These are phyloP conservation scores for Saccharomyces hybrid DNA, from an alignment of 1,139 yeast species.

Conservation along the genomic window DNA sequence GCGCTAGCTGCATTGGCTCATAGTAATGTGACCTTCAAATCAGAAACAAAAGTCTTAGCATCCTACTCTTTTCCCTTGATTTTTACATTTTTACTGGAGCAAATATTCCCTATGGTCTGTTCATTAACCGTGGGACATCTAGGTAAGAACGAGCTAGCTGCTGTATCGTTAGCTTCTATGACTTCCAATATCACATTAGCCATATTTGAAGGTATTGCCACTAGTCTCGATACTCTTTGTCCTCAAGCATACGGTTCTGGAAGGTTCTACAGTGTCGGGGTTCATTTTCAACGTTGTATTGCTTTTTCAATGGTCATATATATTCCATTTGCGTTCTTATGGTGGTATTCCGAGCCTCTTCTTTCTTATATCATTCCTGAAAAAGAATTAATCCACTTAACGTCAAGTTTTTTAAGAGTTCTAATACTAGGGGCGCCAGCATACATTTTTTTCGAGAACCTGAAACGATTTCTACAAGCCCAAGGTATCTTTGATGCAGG, in stretches of 20 bases:
- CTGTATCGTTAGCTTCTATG: slow-evolving; percentile 83
- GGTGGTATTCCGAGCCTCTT: slow-evolving; percentile 59
- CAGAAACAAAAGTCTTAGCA: slow-evolving; percentile 44
- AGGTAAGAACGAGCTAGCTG: slow-evolving; percentile 66
- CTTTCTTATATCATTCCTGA: slow-evolving; percentile 44
- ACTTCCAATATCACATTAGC: slow-evolving; percentile 80
- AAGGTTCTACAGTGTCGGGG: slow-evolving; percentile 50
- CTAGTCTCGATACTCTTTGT: slow-evolving; percentile 79
- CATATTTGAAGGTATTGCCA: slow-evolving; percentile 78
- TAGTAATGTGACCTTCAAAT: slow-evolving; percentile 39
- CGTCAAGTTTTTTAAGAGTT: slow-evolving; percentile 58
- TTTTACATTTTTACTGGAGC: slow-evolving; percentile 62
- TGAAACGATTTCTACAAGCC: slow-evolving; percentile 78
- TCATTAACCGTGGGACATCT: slow-evolving; percentile 66
- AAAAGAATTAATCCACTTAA: slow-evolving; percentile 51
- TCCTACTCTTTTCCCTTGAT: slow-evolving; percentile 58
- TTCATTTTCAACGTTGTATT: slow-evolving; percentile 59
- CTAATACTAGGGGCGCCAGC: slow-evolving; percentile 77
- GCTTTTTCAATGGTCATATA: slow-evolving; percentile 48
- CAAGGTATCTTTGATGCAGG: slow-evolving; percentile 92
- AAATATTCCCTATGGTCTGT: slow-evolving; percentile 62
- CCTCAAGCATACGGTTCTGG: slow-evolving; percentile 80
- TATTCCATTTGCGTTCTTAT: slow-evolving; percentile 53
- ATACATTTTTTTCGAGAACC: slow-evolving; percentile 72
- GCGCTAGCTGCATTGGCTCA: slow-evolving; percentile 39